Evolutionary conservation across 805 yeast species (phyloP), one percentile per base, ranked within the genome.

Genomic region (Wickerhamiella australiensis): DNA sequence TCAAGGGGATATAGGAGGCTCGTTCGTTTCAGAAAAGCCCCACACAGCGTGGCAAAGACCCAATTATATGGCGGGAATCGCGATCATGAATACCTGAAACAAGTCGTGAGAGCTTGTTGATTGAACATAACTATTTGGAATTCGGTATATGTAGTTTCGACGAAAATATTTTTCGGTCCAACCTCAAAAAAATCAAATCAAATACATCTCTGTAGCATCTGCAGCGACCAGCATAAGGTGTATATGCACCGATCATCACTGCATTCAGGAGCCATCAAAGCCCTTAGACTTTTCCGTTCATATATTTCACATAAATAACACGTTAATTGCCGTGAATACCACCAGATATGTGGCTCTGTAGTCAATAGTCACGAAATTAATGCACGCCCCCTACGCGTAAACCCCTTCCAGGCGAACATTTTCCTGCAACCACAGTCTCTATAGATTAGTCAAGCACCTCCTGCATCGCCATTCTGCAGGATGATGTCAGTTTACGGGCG

Each of bases 341-440:
- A n/a, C 33, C 33, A 6, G 27, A 11, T 29, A 29, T 29, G 33
- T n/a, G 9, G 6, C 13, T 11, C 33, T n/a, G 5, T 33, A 33
- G 20, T 15, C 6, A 5, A 5, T n/a, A 15, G 6, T 33, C 20
- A n/a, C 20, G 38, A 33, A 11, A 9, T 9, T 33, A 33, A n/a
- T 33, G 38, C 38, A 33, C 38, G 38, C 38, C 38, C 38, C 20
- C n/a, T 33, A 33, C 38, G 38, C 38, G 38, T 33, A 15, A 4
- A 33, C 38, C 38, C 20, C 38, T 20, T 11, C 38, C 7, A 9
- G n/a, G 38, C 38, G 11, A n/a, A 5, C 15, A 8, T 9, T 33
- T 9, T 33, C 20, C 18, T 33, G 38, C 38, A 33, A 17, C 38
- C 4, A 33, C 38, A 20, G 38, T 33, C 38, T 33, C 18, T 33